Percentiles rank a stretch among this genome's conserved stretches.
phyloP scores from a whole-genome alignment of 2,329 filamentous ascomycete species.

The Kalmusia sp. region DNA sequence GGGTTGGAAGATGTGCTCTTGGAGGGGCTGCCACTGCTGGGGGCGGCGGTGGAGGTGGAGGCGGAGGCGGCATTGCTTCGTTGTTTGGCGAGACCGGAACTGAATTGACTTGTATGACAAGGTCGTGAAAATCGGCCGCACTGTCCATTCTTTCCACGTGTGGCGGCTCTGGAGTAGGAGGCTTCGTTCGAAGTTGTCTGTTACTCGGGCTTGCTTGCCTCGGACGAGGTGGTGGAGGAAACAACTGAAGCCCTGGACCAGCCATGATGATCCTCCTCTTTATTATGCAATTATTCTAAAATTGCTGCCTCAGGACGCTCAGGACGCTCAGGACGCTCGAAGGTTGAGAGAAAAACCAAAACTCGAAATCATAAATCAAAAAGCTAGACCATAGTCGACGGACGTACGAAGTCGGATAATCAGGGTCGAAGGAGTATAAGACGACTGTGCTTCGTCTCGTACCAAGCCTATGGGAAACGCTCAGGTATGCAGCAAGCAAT shows the following conservation, averaged over 20 bases:
- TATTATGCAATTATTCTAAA: conserved; percentile 20
- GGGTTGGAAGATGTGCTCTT: conserved; percentile 35
- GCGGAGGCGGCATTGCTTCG: conserved; percentile 24
- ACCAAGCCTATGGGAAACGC: conserved; percentile 24
- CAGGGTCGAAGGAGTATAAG: conserved; percentile 45
- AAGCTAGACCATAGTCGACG: conserved; percentile 27
- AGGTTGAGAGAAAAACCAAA: conserved; percentile 10
- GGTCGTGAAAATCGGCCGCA: conserved; percentile 46
- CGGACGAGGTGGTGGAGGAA: conserved; percentile 45
- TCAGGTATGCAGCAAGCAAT: conserved; percentile 34
- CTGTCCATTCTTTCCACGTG: conserved; percentile 36
- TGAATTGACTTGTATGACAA: conserved; percentile 49
- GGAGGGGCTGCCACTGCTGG: conserved; percentile 31
- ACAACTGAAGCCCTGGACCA: conserved; percentile 45
- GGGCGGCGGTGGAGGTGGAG: conserved; percentile 7
- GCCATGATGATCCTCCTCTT: conserved; percentile 39
- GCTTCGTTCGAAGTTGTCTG: conserved; percentile 32
- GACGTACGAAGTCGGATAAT: conserved; percentile 30
- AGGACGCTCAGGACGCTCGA: no score
- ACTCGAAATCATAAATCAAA: conserved; percentile 4
- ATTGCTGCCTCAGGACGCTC: conserved; percentile 20
- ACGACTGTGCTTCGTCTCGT: conserved; percentile 23
- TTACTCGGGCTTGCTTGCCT: conserved; percentile 42
- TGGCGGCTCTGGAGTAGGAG: conserved; percentile 37
- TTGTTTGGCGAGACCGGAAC: conserved; percentile 42